Evolutionary conservation across 495 filamentous ascomycete genomes (phyloP), one percentile per base, ranked within the genome.

Genomic region (Terfezia boudieri): DNA sequence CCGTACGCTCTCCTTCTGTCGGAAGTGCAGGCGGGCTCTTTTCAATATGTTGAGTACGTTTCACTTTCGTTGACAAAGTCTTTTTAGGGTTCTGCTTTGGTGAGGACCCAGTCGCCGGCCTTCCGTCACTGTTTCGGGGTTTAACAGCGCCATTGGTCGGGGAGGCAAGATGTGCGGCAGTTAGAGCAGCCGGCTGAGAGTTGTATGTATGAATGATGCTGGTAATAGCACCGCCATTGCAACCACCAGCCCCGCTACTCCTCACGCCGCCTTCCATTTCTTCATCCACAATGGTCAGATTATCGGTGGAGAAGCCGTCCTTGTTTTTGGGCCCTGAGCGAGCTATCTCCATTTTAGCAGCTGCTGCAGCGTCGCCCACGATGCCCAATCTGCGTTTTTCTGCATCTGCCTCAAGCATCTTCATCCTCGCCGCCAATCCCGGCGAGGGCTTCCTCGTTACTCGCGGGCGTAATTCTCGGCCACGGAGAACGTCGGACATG

Each of bases 331-430:
- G 41, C 4, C 41, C 41, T 20, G 41, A 46, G 14, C 41, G 41
- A 20, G 41, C 41, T 46, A 46, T 46, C 41, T 46, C 41, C 41
- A 46, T 14, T 46, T 46, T 46, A 20, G 41, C 41, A 14, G 41
- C 41, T 6, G 41, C 41, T 46, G 41, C 41, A 14, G 41, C 41
- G 26, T 32, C 26, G 8, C 17, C 17, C 14, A 14, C 41, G 14
- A 14, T 20, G 14, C 14, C 41, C 12, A 20, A 14, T 4, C 59
- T 64, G 53, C 62, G 63, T 36, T 61, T 64, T 54, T 64, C 62
- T 35, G 62, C 62, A 49, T 64, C 61, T 41, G 62, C 62, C 50
- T 64, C 62, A 50, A 64, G 61, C 62, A 64, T 64, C 55, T 57
- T 59, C 48, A 64, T 64, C 57, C 62, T 64, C 59, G 62, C 62